A percentile compares a stretch with the other conserved stretches of the same genome.
phyloP scores from a whole-genome alignment of 2,329 filamentous ascomycete species.

The Pseudonectria buxi region DNA sequence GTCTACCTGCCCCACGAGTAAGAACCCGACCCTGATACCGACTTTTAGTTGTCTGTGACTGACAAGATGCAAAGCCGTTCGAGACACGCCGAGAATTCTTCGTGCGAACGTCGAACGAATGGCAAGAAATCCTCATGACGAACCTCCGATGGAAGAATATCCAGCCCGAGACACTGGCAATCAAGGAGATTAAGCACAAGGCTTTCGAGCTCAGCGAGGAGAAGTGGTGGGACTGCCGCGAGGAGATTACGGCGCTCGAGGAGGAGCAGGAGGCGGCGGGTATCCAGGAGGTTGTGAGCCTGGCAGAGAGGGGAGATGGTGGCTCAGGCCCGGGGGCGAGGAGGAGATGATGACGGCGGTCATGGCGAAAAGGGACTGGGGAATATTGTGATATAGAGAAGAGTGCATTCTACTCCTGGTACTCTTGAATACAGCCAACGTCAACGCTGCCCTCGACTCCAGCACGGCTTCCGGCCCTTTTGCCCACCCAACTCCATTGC shows the following conservation, averaged over 20 bases:
- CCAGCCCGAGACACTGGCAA: conserved; percentile 58
- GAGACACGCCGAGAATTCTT: conserved; percentile 92
- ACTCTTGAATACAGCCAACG: not conserved
- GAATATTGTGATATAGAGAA: not conserved
- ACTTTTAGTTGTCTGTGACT: not conserved
- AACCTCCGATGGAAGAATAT: conserved; percentile 62
- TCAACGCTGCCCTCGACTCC: not conserved
- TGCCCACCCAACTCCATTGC: not conserved
- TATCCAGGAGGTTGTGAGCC: conserved; percentile 87
- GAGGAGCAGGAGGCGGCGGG: conserved; percentile 94
- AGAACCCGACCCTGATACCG: conserved; percentile 12
- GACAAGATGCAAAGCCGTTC: conserved; percentile 58
- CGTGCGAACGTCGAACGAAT: conserved; percentile 75
- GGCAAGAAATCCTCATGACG: conserved; percentile 82
- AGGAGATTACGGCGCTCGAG: conserved; percentile 85
- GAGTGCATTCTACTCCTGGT: no score
- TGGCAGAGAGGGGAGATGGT: conserved; percentile 64
- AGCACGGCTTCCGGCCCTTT: not conserved
- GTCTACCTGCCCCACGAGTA: conserved; percentile 63
- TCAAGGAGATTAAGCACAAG: conserved; percentile 89
- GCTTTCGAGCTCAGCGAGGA: conserved; percentile 89
- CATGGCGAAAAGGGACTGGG: not conserved
- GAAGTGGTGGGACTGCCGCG: conserved; percentile 98
- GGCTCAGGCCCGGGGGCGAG: conserved; percentile 30
- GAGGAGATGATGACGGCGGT: conserved; percentile 20